These are phyloP conservation scores for Colletotrichum lini DNA, from an alignment of 2,329 filamentous ascomycete species.

Conservation along the genomic window DNA sequence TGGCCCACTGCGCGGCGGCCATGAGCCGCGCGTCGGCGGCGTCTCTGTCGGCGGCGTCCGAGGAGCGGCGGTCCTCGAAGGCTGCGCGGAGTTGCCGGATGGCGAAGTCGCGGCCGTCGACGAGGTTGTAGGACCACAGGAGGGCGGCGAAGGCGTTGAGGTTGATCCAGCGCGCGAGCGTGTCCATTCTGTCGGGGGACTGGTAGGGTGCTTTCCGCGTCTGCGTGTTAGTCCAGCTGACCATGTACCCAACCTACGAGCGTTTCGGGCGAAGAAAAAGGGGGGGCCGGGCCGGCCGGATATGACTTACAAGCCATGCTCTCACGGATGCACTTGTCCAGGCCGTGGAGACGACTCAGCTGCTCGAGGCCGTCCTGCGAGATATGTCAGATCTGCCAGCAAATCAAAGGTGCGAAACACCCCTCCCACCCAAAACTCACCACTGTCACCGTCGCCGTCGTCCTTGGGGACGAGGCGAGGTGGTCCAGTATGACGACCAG, in stretches of 20 bases:
- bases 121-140: constrained; percentile 41
- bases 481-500: constrained; percentile 36
- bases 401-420: too few relatives aligned
- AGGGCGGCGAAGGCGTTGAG: constrained; percentile 41
- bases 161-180: constrained; percentile 32
- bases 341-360: constrained; percentile 27
- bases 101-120: constrained; percentile 39
- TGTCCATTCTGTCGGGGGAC: background rate
- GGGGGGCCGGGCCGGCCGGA: too few relatives aligned
- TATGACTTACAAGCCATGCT: constrained; percentile 30
- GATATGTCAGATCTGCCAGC: too few relatives aligned
- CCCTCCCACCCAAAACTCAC: background rate
- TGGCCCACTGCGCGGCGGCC: constrained; percentile 38
- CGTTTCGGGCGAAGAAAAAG: background rate
- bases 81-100: constrained; percentile 39
- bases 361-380: constrained; percentile 35
- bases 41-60: constrained; percentile 15
- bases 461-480: constrained; percentile 37
- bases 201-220: constrained; percentile 9
- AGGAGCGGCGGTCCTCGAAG: constrained; percentile 39
- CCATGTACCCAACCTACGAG: background rate
- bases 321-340: constrained; percentile 23
- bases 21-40: constrained; percentile 32
- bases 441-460: constrained; percentile 19
- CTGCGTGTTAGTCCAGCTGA: background rate